Evolutionary conservation across 2,329 filamentous ascomycete genomes (phyloP), one percentile per base, ranked within the genome.

Genomic region (Myrmaecium sp.): DNA sequence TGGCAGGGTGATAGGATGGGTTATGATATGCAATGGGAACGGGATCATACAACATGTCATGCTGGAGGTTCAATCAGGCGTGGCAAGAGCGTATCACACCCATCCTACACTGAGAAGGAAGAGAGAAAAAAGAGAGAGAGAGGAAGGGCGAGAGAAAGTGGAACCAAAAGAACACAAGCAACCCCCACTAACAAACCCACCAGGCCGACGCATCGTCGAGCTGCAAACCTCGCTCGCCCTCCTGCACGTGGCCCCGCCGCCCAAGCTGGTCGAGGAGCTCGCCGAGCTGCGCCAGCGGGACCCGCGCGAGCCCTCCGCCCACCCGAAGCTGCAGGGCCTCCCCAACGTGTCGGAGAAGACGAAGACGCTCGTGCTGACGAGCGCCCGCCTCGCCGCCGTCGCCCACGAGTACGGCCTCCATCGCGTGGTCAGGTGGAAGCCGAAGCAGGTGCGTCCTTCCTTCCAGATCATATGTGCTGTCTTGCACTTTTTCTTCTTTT

Each of bases 351-450:
- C 64, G 21, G 37, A 55, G 9, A 52, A 58, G 31, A 67, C 69
- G 17, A 74, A 81, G 29, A 57, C 57, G 16, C 59, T 70, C 16
- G 47, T 80, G 4, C 58, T 80, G 26, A 62, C 68, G 30, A 73
- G 75, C 46, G 56, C 64, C 23, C 71, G 74, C 42, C 46, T 95
- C 32, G 64, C 72, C 17, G 57, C 56, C 29, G 51, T 98, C 33
- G 86, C 76, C 9, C 52, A 65, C 20, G 64, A 69, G 15, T 74
- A 81, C 32, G 78, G 81, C 0, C 46, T 98, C 43, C 54, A 69
- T 31, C 64, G 69, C 20, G 80, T 94, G 14, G 57, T 93, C 37
- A 65, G 89, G 55, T 95, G 89, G 89, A 80, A 78, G 52, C 89
- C 89, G 15, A 71, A 68, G 57, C 65, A 76, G 58, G 83, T 92